Conservation (phyloP, 225 moss, liverwort and hornwort genomes). For the Neckera pumila region DNA sequence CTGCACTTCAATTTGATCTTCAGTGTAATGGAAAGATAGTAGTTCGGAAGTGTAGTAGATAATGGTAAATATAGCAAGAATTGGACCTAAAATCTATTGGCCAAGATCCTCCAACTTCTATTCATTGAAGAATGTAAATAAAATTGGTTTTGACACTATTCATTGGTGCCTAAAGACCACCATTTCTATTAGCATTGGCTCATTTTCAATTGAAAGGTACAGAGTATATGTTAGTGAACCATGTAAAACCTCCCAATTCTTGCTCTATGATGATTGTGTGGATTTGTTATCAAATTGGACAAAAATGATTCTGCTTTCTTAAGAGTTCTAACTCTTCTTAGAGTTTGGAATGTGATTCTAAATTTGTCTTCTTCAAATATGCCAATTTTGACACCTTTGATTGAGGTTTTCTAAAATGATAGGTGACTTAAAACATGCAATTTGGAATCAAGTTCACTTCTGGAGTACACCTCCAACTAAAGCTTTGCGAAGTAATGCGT, state of each 20-base stretch:
- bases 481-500: neutral
- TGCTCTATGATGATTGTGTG: neutral
- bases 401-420: neutral
- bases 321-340: neutral
- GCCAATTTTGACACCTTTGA: neutral
- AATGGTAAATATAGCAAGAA: neutral
- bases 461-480: neutral
- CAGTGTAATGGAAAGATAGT: neutral
- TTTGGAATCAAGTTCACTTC: neutral
- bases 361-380: neutral
- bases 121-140: neutral
- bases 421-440: neutral
- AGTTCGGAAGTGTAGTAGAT: neutral
- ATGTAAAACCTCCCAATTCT: neutral
- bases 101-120: neutral
- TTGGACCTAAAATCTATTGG: neutral
- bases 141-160: neutral
- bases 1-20: neutral
- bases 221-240: fast-evolving
- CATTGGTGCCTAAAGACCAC: fast-evolving
- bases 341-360: neutral
- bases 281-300: neutral
- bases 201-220: neutral
- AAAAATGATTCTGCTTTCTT: neutral
- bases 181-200: neutral